Evolutionary conservation across 225 moss, liverwort and hornwort genomes (phyloP).

Genomic region (Polytrichum commune): DNA sequence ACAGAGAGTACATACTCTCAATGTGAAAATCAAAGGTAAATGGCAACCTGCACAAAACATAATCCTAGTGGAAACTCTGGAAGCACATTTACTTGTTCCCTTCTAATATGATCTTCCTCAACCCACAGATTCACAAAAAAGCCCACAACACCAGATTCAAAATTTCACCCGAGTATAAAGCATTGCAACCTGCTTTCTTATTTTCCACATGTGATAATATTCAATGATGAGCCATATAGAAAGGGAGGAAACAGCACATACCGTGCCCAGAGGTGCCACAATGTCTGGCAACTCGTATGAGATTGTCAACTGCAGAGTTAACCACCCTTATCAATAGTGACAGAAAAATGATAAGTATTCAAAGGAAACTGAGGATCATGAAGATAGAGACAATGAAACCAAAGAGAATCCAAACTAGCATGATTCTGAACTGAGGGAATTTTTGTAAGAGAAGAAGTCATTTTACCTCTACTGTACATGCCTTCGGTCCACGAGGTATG

Average conservation of each 20-base stretch:
- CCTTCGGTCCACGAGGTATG: slow-evolving; percentile 27
- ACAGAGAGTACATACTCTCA: too few relatives aligned
- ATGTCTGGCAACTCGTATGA: slow-evolving; percentile 48
- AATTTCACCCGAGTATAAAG: not conserved
- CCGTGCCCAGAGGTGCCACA: slow-evolving; percentile 45
- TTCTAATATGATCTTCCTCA: too few relatives aligned
- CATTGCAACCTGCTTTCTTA: not conserved
- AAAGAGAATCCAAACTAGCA: not conserved
- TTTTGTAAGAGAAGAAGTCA: not conserved
- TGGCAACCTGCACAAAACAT: too few relatives aligned
- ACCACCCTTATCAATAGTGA: not conserved
- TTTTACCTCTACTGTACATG: slow-evolving; percentile 44
- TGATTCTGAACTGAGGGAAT: not conserved
- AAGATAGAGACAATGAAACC: not conserved
- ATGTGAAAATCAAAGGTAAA: too few relatives aligned
- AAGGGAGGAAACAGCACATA: not conserved
- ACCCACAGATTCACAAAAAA: not conserved
- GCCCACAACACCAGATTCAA: not conserved
- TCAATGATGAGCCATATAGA: not conserved
- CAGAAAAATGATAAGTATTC: not conserved
- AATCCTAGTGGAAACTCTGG: too few relatives aligned
- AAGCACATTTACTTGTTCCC: too few relatives aligned
- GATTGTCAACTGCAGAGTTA: slow-evolving; percentile 34
- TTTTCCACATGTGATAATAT: not conserved
- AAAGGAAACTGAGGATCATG: not conserved